Evolutionary conservation across 176 grass and related monocot genomes (phyloP).

Genomic region (Aegilops longissima): DNA sequence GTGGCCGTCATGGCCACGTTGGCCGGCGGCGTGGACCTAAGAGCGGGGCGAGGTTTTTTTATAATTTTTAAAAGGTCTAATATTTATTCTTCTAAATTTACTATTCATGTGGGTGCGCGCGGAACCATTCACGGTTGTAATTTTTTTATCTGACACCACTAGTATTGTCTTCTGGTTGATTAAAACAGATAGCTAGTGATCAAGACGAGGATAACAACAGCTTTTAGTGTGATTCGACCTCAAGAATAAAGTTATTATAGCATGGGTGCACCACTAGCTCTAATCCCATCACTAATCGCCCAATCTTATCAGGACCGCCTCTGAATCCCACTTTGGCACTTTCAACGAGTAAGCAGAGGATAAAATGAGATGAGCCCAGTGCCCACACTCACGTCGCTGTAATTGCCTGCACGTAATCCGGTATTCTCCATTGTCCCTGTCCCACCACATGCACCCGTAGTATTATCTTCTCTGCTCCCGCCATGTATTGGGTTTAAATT

Average conservation of each 20-base stretch:
- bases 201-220: not conserved
- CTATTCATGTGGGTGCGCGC: too few relatives aligned
- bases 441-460: not conserved
- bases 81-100: too few relatives aligned
- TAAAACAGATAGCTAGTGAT: not conserved
- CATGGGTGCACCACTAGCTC: not conserved
- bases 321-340: constrained; percentile 3
- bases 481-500: not conserved
- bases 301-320: not conserved
- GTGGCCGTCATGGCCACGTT: too few relatives aligned
- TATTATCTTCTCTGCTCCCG: not conserved
- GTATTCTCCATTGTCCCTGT: not conserved
- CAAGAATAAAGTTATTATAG: not conserved
- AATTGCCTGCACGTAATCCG: not conserved
- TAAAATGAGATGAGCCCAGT: not conserved
- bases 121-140: too few relatives aligned
- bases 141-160: not conserved
- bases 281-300: constrained; percentile 26
- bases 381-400: not conserved
- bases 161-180: not conserved
- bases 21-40: too few relatives aligned
- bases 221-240: not conserved
- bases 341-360: not conserved
- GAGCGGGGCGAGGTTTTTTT: too few relatives aligned
- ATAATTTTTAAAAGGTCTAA: too few relatives aligned